These are phyloP conservation scores for Colletotrichum sidae DNA, from an alignment of 2,329 filamentous ascomycete species.

Conservation along the genomic window DNA sequence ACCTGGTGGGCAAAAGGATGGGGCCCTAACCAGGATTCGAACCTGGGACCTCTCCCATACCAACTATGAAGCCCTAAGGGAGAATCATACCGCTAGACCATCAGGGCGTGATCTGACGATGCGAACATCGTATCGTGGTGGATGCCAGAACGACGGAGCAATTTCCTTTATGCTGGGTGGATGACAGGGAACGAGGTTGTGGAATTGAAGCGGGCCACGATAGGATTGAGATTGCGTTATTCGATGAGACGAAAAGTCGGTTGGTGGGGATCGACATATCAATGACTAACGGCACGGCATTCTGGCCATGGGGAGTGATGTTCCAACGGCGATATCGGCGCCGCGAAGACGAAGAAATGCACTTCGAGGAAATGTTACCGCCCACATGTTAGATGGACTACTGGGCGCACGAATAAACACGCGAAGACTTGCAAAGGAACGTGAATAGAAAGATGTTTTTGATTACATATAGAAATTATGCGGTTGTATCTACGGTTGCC, in stretches of 20 bases:
- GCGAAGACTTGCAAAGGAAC: background rate
- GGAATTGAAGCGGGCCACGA: conserved; percentile 1
- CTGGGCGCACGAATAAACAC: background rate
- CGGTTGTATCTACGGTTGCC: conserved; percentile 25
- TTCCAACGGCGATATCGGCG: background rate
- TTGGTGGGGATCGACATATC: background rate
- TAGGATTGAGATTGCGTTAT: background rate
- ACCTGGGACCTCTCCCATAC: conserved; percentile 4
- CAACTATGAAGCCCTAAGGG: background rate
- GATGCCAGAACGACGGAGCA: accelerated
- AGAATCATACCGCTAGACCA: conserved; percentile 8
- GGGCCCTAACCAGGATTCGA: conserved; percentile 3
- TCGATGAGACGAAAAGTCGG: background rate
- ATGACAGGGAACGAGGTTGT: background rate
- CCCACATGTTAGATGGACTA: background rate
- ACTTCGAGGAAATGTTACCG: background rate
- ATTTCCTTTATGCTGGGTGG: background rate
- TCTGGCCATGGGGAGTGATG: background rate
- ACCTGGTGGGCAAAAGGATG: background rate
- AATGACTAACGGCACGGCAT: background rate
- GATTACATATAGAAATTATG: conserved; percentile 29
- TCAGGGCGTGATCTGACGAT: background rate
- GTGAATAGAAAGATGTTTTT: background rate
- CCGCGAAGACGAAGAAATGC: too few relatives aligned
- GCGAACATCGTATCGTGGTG: background rate